Evolutionary conservation across 805 yeast genomes (phyloP), one percentile per base, ranked within the genome.

Genomic region (Candida ponderosae): DNA sequence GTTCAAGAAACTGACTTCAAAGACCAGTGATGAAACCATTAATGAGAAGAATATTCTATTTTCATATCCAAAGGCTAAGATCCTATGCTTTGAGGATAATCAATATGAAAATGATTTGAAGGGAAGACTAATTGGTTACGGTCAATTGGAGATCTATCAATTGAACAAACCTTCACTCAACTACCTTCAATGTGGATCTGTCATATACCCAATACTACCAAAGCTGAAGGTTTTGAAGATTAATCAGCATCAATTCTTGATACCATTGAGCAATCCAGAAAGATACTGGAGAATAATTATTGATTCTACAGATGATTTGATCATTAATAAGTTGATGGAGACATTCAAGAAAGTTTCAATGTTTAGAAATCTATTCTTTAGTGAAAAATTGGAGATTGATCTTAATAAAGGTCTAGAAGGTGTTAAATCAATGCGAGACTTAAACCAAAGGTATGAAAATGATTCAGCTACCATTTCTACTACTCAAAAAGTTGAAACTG

Each of bases 121-220:
- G 1, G 81, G 81, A 0, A 57, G 72, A 31, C 51, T 76, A n/a
- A 49, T 80, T 21, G 77, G 81, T 1, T 76, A 74, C 41, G 88
- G 88, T 2, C 62, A 56, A 32, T 66, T 80, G 36, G 76, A 76
- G 46, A 61, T 80, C 2, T 80, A 75, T 45, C 78, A 75, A 51
- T 59, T 79, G 20, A 76, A 73, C 45, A 70, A 70, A 41, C 73
- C 76, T 16, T 68, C 63, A 40, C 79, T 77, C 8, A 71, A 79
- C 1, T 81, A 79, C 51, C 51, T 81, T 30, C 72, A 76, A 11
- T 81, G 87, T 58, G 35, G 57, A 10, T 65, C 76, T 5, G 73
- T 85, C 29, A 72, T 83, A 2, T 83, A 83, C 51, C 94, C 95
- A 4, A 70, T 85, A 13, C 59, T 85, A 36, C 85, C 87, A 4